Percentiles rank a stretch among this genome's conserved stretches.
Conservation (phyloP, 257 asterid species). For the Anisodus acutangulus region DNA sequence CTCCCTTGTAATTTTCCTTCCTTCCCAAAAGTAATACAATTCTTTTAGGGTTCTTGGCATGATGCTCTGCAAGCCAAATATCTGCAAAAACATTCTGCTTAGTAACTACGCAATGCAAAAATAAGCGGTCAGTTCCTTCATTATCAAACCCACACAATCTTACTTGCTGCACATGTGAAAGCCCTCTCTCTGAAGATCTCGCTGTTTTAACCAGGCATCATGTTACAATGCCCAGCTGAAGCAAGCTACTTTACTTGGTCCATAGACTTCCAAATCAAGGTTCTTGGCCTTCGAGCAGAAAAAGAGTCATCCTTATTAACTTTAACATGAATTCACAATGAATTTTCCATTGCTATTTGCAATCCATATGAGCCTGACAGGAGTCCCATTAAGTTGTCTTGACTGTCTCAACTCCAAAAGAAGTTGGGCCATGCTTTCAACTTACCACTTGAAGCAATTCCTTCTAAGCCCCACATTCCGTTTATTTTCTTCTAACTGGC, state of each 20-base stretch:
- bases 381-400: conserved; percentile 8
- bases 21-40: neutral
- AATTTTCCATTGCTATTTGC: conserved; percentile 10
- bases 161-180: neutral
- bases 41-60: neutral
- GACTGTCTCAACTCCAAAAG: conserved; percentile 16
- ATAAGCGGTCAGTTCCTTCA: neutral
- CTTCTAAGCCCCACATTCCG: neutral
- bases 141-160: neutral
- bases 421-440: conserved; percentile 5
- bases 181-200: neutral
- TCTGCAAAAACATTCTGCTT: conserved; percentile 17
- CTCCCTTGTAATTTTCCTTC: neutral
- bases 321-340: conserved; percentile 4
- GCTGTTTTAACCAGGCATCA: neutral
- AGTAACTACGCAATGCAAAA: neutral
- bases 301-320: neutral
- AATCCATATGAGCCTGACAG: conserved; percentile 5
- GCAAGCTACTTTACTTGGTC: conserved; percentile 10
- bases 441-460: conserved; percentile 5
- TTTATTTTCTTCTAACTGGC: neutral
- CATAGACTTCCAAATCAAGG: conserved; percentile 13
- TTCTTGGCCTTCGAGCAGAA: neutral
- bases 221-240: conserved; percentile 14
- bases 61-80: neutral